Evolutionary conservation across 176 grass and related monocot species (phyloP), one percentile per base, ranked within the genome.

Genomic region (Zea mays): DNA sequence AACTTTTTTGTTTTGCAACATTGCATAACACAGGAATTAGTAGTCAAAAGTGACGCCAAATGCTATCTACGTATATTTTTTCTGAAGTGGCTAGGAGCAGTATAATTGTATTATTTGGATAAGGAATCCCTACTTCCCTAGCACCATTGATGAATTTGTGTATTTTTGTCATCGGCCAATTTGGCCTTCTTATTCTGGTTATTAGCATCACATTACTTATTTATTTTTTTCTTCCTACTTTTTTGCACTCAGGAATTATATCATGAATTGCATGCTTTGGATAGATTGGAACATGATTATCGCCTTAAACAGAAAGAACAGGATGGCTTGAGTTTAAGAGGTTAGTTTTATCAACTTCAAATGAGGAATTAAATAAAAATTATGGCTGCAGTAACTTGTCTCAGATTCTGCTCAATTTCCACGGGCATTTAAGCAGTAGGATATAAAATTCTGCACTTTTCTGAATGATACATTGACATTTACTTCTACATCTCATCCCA

Each of bases 201-300:
- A 34, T 64, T 33, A 8, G 75, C 39, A 65, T 71, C 77, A 72
- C 10, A 64, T 37, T 75, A 71, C 40, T 82, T 40, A 74, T 55
- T 66, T 62, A 1, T 41, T 15, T 84, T 84, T 84, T 41, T 54
- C 12, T 75, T 75, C 38, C 55, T 65, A 21, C 60, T 7, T 81
- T 27, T 55, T 77, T n/a, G 2, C 19, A 27, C 46, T 74, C 83
- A 99, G 96, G 96, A 99, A 86, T 58, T 99, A 78, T 99, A 99
- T 61, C 96, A 96, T 82, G 96, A 99, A 85, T 85, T 96, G 21
- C 92, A 93, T 89, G 72, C 92, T 69, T 81, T 96, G 85, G 96
- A 93, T 99, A 99, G 90, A 73, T 96, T 96, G 72, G 88, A 93
- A 57, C 86, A 83, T 85, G 92, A 99, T 40, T 96, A 88, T 58